Conservation (phyloP, 805 yeast genomes). For the Candida sakaeoensis region DNA sequence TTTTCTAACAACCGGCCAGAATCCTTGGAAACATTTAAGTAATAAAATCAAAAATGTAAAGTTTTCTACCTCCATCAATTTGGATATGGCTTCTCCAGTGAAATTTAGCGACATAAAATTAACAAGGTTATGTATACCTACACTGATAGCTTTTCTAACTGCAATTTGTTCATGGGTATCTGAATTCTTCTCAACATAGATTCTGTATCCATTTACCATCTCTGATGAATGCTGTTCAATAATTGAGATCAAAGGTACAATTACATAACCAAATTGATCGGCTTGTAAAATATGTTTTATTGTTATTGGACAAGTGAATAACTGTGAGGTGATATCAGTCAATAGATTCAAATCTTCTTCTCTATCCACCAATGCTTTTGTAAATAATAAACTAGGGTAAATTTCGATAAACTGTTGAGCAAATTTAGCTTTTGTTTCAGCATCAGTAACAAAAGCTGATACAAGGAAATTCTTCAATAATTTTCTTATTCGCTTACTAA, state of each 20-base stretch:
- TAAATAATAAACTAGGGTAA: slow-evolving; percentile 47
- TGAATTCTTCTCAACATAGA: slow-evolving; percentile 21
- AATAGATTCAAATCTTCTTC: slow-evolving; percentile 43
- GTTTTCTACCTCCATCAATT: slow-evolving; percentile 31
- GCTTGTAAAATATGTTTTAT: slow-evolving; percentile 38
- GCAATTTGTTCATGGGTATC: slow-evolving; percentile 13
- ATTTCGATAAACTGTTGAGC: slow-evolving; percentile 52
- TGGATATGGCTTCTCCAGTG: slow-evolving; percentile 13
- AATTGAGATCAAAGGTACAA: slow-evolving; percentile 44
- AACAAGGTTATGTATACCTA: slow-evolving; percentile 28
- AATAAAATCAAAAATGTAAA: slow-evolving; percentile 42
- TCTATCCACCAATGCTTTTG: slow-evolving; percentile 47
- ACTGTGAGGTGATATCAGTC: slow-evolving; percentile 33
- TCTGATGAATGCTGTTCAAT: slow-evolving; percentile 23
- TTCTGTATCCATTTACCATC: slow-evolving; percentile 32
- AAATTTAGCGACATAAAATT: slow-evolving; percentile 24
- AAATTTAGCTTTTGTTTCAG: slow-evolving; percentile 44
- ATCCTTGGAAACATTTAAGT: slow-evolving; percentile 55
- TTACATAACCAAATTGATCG: slow-evolving; percentile 38
- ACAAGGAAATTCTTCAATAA: slow-evolving; percentile 46
- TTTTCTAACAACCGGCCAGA: slow-evolving; percentile 53
- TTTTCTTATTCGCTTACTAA: slow-evolving; percentile 49
- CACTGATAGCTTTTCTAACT: slow-evolving; percentile 25
- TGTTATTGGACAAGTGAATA: slow-evolving; percentile 42
- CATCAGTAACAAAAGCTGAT: slow-evolving; percentile 53